Evolutionary conservation across 495 filamentous ascomycete genomes (phyloP).

Genomic region (Aspergillus baeticus): DNA sequence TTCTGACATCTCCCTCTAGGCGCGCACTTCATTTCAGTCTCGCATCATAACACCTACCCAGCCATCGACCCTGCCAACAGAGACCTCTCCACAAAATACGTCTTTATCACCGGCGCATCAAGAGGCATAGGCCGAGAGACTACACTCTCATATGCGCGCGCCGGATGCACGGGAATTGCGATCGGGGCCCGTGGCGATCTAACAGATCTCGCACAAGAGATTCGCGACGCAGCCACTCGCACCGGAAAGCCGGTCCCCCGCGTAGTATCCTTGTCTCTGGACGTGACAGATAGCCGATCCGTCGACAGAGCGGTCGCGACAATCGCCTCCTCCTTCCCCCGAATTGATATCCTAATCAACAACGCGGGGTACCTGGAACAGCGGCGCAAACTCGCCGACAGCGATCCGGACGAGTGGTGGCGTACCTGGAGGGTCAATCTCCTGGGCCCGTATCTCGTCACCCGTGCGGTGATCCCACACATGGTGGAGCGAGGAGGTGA

Average conservation of each 20-base stretch:
- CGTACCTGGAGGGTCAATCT: conserved; percentile 41
- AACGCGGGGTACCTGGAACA: conserved; percentile 33
- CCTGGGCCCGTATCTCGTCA: conserved; percentile 40
- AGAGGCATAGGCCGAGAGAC: conserved; percentile 48
- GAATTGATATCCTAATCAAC: conserved; percentile 47
- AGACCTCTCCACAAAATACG: conserved; percentile 33
- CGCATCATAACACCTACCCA: neutral
- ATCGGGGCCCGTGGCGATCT: conserved; percentile 46
- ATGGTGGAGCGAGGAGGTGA: conserved; percentile 34
- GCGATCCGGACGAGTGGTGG: conserved; percentile 40
- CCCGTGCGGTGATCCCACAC: conserved; percentile 38
- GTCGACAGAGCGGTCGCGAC: conserved; percentile 31
- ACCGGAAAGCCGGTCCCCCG: conserved; percentile 36
- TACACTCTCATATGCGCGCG: conserved; percentile 43
- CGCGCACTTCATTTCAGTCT: too few relatives aligned
- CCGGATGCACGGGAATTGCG: conserved; percentile 44
- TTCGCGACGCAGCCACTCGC: conserved; percentile 35
- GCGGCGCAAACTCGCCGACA: conserved; percentile 21
- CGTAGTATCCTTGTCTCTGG: conserved; percentile 40
- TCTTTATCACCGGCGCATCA: conserved; percentile 51
- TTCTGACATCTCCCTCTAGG: too few relatives aligned
- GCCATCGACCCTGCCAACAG: conserved; percentile 10
- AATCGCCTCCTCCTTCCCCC: too few relatives aligned
- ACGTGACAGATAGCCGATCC: conserved; percentile 38
- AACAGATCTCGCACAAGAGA: conserved; percentile 26